Conservation (phyloP, 2,329 filamentous ascomycete genomes). For the Chaetothyriales sp. region DNA sequence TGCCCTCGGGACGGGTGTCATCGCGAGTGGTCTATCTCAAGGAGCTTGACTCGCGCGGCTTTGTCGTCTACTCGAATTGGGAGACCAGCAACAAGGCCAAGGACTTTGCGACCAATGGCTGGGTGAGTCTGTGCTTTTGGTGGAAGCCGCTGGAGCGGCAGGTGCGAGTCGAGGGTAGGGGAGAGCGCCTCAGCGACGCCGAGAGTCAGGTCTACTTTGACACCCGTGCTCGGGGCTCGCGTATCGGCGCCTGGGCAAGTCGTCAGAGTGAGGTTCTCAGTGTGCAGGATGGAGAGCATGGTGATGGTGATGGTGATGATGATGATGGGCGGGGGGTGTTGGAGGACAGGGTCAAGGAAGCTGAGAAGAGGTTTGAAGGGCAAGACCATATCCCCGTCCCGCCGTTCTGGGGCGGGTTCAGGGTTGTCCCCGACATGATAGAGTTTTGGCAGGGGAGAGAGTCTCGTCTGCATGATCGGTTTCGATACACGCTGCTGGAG, state of each 20-base stretch:
- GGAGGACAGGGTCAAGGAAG: conserved; percentile 61
- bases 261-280: conserved; percentile 65
- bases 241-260: conserved; percentile 88
- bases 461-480: conserved; percentile 84
- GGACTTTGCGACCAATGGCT: conserved; percentile 58
- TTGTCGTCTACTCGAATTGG: conserved; percentile 89
- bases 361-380: conserved; percentile 59
- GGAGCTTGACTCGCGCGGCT: conserved; percentile 69
- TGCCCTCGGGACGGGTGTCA: conserved; percentile 72
- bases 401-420: conserved; percentile 84
- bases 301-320: conserved; percentile 22
- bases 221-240: conserved; percentile 57
- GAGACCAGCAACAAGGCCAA: conserved; percentile 54
- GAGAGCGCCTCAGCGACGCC: conserved; percentile 49
- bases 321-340: conserved; percentile 60
- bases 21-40: conserved; percentile 88
- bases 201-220: conserved; percentile 57
- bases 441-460: conserved; percentile 95
- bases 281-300: conserved; percentile 20
- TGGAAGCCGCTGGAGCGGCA: conserved; percentile 79
- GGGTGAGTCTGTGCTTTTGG: conserved; percentile 75
- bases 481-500: conserved; percentile 57
- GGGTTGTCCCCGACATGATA: conserved; percentile 68
- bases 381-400: conserved; percentile 73
- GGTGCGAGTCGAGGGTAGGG: conserved; percentile 70